Conservation (phyloP, 2,329 filamentous ascomycete genomes). For the Sarocladiaceae sp. region DNA sequence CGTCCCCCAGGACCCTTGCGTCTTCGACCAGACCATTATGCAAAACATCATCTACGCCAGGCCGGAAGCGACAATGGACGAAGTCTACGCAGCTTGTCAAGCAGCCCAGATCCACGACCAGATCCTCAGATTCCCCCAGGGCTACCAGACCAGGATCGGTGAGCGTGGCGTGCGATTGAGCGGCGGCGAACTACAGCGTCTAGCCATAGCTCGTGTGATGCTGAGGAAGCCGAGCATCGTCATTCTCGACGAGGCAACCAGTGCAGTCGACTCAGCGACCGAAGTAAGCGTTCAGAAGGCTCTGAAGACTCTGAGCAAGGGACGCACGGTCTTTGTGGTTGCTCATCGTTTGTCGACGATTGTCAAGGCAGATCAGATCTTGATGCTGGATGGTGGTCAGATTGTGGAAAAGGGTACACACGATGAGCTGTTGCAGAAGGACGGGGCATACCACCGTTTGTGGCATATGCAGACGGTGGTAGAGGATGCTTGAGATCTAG, state of each 20-base stretch:
- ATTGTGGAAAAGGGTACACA: conserved; percentile 48
- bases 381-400: conserved; percentile 45
- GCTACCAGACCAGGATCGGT: conserved; percentile 40
- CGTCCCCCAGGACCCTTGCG: conserved; percentile 56
- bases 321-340: conserved; percentile 45
- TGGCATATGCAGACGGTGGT: conserved; percentile 40
- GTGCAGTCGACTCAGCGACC: conserved; percentile 38
- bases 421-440: conserved; percentile 35
- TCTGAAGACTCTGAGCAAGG: conserved; percentile 36
- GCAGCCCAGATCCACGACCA: conserved; percentile 59
- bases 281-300: conserved; percentile 39
- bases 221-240: conserved; percentile 22
- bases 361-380: conserved; percentile 43
- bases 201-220: conserved; percentile 37
- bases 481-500: not conserved
- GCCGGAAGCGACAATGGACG: conserved; percentile 52
- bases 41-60: conserved; percentile 60
- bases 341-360: conserved; percentile 36
- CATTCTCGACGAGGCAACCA: conserved; percentile 44
- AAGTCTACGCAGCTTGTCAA: conserved; percentile 54
- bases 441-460: conserved; percentile 43
- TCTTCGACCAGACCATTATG: conserved; percentile 60
- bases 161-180: conserved; percentile 42
- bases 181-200: conserved; percentile 44
- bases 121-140: conserved; percentile 50